Conservation (phyloP, 306 rosid genomes). For the Vigna trinervia region DNA sequence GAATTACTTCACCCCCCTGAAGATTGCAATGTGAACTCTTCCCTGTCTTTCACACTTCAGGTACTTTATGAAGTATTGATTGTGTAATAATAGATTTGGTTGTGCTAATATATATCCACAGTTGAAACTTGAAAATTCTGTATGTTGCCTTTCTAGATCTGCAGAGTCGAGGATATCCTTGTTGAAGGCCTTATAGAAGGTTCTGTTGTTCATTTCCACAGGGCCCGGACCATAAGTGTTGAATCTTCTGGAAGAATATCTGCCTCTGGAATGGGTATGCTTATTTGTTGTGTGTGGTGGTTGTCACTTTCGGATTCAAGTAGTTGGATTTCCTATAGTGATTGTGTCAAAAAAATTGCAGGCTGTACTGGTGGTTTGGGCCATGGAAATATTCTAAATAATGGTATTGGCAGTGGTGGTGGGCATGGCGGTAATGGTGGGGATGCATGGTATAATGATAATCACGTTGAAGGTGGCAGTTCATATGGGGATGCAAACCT, state of each 20-base stretch:
- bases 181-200: conserved; percentile 95
- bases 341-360: conserved; percentile 42
- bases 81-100: conserved; percentile 21
- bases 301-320: conserved; percentile 33
- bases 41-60: conserved; percentile 95
- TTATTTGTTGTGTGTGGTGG: conserved; percentile 21
- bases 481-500: conserved; percentile 77
- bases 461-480: conserved; percentile 75
- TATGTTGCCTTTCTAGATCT: conserved; percentile 65
- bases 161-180: conserved; percentile 90
- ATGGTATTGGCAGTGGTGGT: conserved; percentile 90
- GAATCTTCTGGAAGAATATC: conserved; percentile 80
- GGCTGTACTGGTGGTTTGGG: conserved; percentile 96
- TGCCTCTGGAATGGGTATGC: conserved; percentile 93
- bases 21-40: conserved; percentile 98
- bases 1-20: conserved; percentile 94
- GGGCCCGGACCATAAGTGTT: conserved; percentile 89
- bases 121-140: conserved; percentile 47
- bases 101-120: conserved; percentile 28
- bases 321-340: conserved; percentile 23
- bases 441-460: conserved; percentile 58
- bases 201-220: conserved; percentile 94
- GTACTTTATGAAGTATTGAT: conserved; percentile 51
- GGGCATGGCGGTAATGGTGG: conserved; percentile 99
- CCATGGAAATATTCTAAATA: conserved; percentile 61